Evolutionary conservation across 2,329 filamentous ascomycete species (phyloP), one percentile per base, ranked within the genome.

Genomic region (Neofusicoccum parvum): DNA sequence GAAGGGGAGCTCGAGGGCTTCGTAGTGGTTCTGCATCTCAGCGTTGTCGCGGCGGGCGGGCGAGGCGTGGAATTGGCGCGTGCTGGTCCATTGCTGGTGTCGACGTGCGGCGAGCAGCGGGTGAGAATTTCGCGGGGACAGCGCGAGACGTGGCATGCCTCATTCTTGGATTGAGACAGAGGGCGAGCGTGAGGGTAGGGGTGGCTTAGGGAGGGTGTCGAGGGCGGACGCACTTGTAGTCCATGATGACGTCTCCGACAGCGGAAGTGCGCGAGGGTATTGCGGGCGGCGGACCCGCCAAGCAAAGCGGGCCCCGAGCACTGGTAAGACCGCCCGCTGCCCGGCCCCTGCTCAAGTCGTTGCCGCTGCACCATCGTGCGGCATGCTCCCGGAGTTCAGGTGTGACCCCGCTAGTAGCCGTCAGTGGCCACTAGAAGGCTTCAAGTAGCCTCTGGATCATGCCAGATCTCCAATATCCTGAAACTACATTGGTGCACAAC

Each of bases 1-100:
- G 48, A 85, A 83, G 0, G 86, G 80, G n/a, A 99, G 78, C 48
- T 89, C 86, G 60, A 99, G 85, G 46, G 89, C 88, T 72, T 94
- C 90, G 79, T 99, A 99, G 80, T 96, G 90, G 68, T 88, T 92
- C 70, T 78, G 53, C 10, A n/a, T 11, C 43, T 65, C 63, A 36
- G 46, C 20, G 34, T 41, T 34, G 34, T 56, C n/a, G n/a, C 15
- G 51, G 12, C 53, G 63, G 15, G 15, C 27, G 43, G 34, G 10
- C 20, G 63, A 65, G 34, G 63, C 63, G 51, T 65, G 63, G 53
- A 65, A 65, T n/a, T 64, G 49, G 62, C 41, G 39, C 17, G 41
- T 32, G 51, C 49, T n/a, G n/a, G 43, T 9, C 43, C 43, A 45
- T 45, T 64, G 62, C 41, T 45, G 62, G 1, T 49, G 62, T 34